phyloP scores from a whole-genome alignment of 148 eudicot genomes.

The Chenopodium album region DNA sequence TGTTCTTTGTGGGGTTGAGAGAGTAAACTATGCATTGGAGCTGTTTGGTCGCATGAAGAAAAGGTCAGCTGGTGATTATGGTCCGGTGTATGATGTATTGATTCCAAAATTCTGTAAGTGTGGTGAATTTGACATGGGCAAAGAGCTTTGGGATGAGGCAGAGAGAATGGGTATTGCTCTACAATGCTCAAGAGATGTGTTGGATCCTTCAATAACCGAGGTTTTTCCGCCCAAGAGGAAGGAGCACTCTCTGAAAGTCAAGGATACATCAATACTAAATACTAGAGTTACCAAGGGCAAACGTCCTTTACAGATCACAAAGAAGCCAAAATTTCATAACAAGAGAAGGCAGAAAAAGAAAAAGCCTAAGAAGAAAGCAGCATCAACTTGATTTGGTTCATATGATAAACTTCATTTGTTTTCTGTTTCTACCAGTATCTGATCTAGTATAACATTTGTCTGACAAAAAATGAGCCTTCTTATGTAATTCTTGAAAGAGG shows the following conservation, averaged over 20 bases:
- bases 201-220: conserved; percentile 51
- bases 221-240: conserved; percentile 43
- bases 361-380: conserved; percentile 26
- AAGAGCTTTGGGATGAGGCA: conserved; percentile 65
- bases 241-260: conserved; percentile 25
- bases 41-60: conserved; percentile 57
- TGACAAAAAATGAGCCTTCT: neutral
- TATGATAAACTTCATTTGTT: neutral
- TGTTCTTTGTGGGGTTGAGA: conserved; percentile 62
- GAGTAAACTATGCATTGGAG: conserved; percentile 55
- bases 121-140: conserved; percentile 54
- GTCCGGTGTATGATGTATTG: conserved; percentile 56
- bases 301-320: conserved; percentile 7
- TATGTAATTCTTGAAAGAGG: neutral
- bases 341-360: conserved; percentile 21
- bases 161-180: conserved; percentile 41
- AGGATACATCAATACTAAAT: conserved; percentile 6
- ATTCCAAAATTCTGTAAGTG: conserved; percentile 57
- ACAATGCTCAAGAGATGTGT: conserved; percentile 45
- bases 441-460: too few species aligned
- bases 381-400: conserved; percentile 8
- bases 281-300: conserved; percentile 19
- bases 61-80: conserved; percentile 45
- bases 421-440: neutral
- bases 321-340: conserved; percentile 10